Base-by-base conservation (phyloP, 2,329 filamentous ascomycete genomes). In the Xylaria sp. region DNA sequence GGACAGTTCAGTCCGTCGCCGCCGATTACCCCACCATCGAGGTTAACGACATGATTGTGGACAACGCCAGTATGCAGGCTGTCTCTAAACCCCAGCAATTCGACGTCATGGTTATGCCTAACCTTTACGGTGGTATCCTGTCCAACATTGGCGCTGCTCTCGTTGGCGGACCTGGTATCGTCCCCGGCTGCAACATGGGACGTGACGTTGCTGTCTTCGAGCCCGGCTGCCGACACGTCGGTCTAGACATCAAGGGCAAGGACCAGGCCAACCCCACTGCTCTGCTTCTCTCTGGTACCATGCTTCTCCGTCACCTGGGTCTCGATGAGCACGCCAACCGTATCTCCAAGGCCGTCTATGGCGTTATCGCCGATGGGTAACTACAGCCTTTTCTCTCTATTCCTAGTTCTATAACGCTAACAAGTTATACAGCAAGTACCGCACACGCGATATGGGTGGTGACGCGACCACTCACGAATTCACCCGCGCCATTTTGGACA, bases 51-150 rank as follows among this genome's bases (percentile, higher is more conserved):
- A 97, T 99, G 94, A 99, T 99, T 80, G 95, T 99, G 81, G 95
- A 99, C 84, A 99, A 99, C 82, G 95, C 95, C 75, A 96, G 92
- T 76, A 99, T 99, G 95, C 95, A 99, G 85, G 96, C 93, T 78
- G 95, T 99, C 72, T 94, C 92, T 71, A 87, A 88, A 71, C 95
- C 95, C 67, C 95, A 98, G 83, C 95, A 99, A 82, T 99, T 99
- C 78, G 95, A 99, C 79, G 95, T 99, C 74, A 92, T 99, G 90
- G 95, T 99, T 79, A 98, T 98, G 94, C 95, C 95, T 75, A 99
- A 99, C 86, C 84, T 98, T 77, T 98, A 98, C 87, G 94, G 94
- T 80, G 94, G 94, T 78, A 99, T 99, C 75, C 86, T 99, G 70
- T 98, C 95, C 84, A 99, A 99, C 87, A 96, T 99, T 75, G 94